These are phyloP conservation scores for Scutellaria barbata DNA, from an alignment of 257 asterid species.

Conservation along the genomic window DNA sequence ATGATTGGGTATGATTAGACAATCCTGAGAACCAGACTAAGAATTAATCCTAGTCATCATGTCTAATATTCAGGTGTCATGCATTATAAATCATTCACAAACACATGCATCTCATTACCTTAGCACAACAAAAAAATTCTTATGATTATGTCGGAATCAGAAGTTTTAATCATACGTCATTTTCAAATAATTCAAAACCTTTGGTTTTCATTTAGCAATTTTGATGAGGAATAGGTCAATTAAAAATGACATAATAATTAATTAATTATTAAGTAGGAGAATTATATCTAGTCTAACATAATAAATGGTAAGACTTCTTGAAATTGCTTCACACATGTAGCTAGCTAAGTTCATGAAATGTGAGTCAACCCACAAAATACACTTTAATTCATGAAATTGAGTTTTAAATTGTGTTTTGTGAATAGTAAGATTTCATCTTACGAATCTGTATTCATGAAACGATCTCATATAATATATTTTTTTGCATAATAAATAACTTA, in stretches of 20 bases:
- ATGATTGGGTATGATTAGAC: constrained; percentile 23
- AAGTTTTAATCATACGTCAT: constrained; percentile 16
- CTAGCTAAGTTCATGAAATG: no score
- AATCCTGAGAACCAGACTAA: not conserved
- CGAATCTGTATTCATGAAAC: no score
- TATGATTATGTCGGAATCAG: constrained; percentile 15
- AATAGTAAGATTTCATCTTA: no score
- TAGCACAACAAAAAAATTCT: not conserved
- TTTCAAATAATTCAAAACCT: constrained; percentile 23
- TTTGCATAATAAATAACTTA: no score
- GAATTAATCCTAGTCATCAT: constrained; percentile 12
- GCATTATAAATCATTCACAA: constrained; percentile 20
- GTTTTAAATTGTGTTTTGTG: no score
- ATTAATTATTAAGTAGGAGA: not conserved
- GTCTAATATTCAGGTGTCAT: constrained; percentile 15
- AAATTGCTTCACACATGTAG: no score
- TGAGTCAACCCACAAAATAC: no score
- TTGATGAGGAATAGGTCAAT: not conserved
- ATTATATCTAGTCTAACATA: not conserved
- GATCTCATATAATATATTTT: no score
- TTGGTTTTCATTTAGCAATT: not conserved
- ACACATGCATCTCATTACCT: constrained; percentile 21
- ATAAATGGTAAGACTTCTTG: no score
- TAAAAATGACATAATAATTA: not conserved
- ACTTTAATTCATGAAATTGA: no score